Evolutionary conservation across 164 flowering plant genomes (phyloP).

Genomic region (grape (Vitis vinifera)): DNA sequence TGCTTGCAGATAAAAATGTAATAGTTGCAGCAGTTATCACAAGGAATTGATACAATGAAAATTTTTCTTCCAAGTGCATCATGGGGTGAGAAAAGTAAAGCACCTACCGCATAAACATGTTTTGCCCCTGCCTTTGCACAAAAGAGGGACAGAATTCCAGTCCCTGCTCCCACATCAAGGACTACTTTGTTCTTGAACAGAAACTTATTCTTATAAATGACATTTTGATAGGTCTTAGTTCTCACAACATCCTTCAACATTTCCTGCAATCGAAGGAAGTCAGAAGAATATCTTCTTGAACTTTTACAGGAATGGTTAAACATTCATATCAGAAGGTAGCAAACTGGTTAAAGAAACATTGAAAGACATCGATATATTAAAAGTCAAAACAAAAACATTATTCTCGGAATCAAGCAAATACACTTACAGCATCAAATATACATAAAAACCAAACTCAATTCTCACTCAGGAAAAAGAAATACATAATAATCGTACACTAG

Average conservation of each 20-base stretch:
- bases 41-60: no score
- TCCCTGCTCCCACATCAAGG: conserved; percentile 99
- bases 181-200: conserved; percentile 85
- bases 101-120: conserved; percentile 93
- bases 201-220: conserved; percentile 82
- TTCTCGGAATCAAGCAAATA: no score
- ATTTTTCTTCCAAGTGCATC: no score
- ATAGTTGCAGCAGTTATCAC: no score
- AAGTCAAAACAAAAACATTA: no score
- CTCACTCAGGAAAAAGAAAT: no score
- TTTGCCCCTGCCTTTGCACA: conserved; percentile 99
- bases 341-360: no score
- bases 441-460: no score
- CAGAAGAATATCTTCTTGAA: neutral
- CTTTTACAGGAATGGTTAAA: neutral
- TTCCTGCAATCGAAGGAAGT: conserved; percentile 54
- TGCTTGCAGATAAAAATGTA: no score
- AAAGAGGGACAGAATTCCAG: conserved; percentile 93
- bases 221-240: conserved; percentile 97
- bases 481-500: no score
- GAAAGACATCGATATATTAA: no score
- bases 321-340: neutral
- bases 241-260: conserved; percentile 96
- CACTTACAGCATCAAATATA: no score
- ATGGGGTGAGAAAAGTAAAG: neutral